Base-by-base conservation (phyloP, 169 alveolate species). In the Cryptosporidium sp. region DNA sequence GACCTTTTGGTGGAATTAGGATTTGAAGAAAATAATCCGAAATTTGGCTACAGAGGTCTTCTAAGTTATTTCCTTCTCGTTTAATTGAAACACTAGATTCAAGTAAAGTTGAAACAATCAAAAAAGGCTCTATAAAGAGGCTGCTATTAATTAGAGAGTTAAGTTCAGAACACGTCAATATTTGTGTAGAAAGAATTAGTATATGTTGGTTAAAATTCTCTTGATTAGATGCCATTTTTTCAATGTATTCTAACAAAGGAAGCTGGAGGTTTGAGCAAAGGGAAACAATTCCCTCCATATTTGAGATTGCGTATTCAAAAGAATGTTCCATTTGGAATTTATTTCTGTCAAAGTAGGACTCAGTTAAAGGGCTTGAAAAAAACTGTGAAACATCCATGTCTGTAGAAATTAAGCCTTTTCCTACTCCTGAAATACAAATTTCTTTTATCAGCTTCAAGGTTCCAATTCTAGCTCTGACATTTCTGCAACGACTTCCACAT, bases 1-100 rank as follows among this genome's bases (percentile, higher is more conserved):
- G 89, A 14, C 29, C 48, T 39, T 31, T 65, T 18, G 89, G 89
- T 1, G 89, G 89, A 62, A 80, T 14, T 12, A 80, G 48, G 31
- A 10, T 61, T 80, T 80, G 89, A 80, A 80, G 89, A 26, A 80
- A 69, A 31, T 45, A 31, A 39, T 80, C 89, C 1, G 89, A 80
- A 14, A 80, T 48, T 18, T 45, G 51, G 70, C 75, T 80, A 31
- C 89, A 80, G 8, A 61, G 6, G 7, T 23, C 69, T 31, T 80
- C 89, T 35, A 62, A 12, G 21, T 80, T 58, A 14, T 23, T 26
- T 8, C 43, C 67, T 29, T 43, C 45, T 31, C 29, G 5, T 12
- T 29, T 18, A 23, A 21, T 37, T 1, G 69, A 59, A n/a, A 52
- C 43, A 16, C 23, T 73, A 0, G 75, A 14, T 23, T 80, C 67